phyloP scores from a whole-genome alignment of 1,284 basidiomycete species.

The Coniophora puteana region DNA sequence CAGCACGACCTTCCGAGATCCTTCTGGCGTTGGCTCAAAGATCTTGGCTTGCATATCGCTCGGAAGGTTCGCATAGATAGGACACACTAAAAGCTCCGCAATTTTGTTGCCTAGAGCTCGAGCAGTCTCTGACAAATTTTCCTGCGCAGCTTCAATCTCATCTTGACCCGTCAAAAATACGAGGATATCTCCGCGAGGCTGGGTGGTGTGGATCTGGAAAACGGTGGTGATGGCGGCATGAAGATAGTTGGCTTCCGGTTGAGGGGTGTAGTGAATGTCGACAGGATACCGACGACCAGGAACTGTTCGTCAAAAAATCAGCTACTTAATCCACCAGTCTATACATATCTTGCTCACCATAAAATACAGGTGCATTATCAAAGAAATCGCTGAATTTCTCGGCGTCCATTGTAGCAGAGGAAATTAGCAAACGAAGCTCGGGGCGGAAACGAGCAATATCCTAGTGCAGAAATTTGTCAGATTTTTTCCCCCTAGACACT shows the following conservation, averaged over 20 bases:
- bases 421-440: slow-evolving; percentile 87
- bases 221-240: slow-evolving; percentile 98
- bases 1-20: slow-evolving; percentile 94
- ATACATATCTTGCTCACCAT: slow-evolving; percentile 49
- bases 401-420: slow-evolving; percentile 95
- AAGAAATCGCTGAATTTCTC: slow-evolving; percentile 97
- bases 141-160: slow-evolving; percentile 96
- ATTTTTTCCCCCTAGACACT: slow-evolving; percentile 10
- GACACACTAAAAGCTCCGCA: slow-evolving; percentile 91
- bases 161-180: slow-evolving; percentile 99
- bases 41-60: slow-evolving; percentile 99
- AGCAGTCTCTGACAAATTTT: slow-evolving; percentile 94
- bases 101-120: slow-evolving; percentile 96
- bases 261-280: slow-evolving; percentile 97
- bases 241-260: slow-evolving; percentile 97
- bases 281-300: slow-evolving; percentile 97
- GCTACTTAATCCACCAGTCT: background rate
- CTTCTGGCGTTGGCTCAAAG: slow-evolving; percentile 97
- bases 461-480: slow-evolving; percentile 35
- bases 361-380: slow-evolving; percentile 91
- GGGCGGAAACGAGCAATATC: slow-evolving; percentile 97
- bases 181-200: slow-evolving; percentile 97
- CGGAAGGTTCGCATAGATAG: slow-evolving; percentile 97
- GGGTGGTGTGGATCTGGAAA: slow-evolving; percentile 98
- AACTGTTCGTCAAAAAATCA: slow-evolving; percentile 46